Evolutionary conservation across 495 filamentous ascomycete genomes (phyloP).

Genomic region (Talaromyces wortmannii): DNA sequence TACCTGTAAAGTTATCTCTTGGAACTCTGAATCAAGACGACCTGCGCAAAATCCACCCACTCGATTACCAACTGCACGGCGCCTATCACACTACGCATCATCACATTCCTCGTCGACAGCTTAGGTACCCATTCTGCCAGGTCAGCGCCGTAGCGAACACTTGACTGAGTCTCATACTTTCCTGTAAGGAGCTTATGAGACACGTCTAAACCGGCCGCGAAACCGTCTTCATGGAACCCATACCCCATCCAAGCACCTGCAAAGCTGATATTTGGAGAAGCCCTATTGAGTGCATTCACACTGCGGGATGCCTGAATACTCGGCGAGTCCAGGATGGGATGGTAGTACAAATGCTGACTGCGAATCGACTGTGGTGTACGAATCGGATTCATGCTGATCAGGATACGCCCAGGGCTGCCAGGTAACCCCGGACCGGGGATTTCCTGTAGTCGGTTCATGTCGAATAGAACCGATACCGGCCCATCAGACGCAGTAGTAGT

Average conservation of each 20-base stretch:
- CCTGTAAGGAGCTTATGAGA: no score
- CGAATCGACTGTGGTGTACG: neutral
- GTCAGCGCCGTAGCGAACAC: no score
- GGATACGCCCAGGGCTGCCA: neutral
- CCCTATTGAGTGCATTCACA: neutral
- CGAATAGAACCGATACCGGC: neutral
- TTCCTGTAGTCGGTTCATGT: neutral
- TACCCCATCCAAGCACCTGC: neutral
- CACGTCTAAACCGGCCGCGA: neutral
- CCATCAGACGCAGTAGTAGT: no score
- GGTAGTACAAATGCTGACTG: neutral
- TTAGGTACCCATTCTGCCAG: no score
- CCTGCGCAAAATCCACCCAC: no score
- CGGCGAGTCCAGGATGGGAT: neutral
- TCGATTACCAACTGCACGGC: no score
- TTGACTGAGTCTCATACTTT: no score
- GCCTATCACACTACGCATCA: no score
- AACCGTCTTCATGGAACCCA: slow-evolving; percentile 1
- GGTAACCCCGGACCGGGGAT: neutral
- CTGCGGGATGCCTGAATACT: neutral
- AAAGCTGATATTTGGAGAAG: neutral
- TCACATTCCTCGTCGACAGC: no score
- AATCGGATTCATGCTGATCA: neutral
- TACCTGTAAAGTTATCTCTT: no score
- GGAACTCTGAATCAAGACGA: no score